A percentile compares a stretch with the other conserved stretches of the same genome.
phyloP scores from a whole-genome alignment of 345 rosid species.

The Euphorbia peplus region DNA sequence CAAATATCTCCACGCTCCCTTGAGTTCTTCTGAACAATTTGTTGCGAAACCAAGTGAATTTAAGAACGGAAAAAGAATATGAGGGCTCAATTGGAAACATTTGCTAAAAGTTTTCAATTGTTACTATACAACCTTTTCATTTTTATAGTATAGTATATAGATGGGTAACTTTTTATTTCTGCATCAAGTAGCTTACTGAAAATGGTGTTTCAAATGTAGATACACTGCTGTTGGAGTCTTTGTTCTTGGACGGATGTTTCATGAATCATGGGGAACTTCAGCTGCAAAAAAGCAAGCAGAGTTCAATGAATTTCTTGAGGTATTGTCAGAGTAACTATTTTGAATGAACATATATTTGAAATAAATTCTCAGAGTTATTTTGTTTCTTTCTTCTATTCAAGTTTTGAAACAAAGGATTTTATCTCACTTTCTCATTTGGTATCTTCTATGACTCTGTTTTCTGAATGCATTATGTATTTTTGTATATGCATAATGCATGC shows the following conservation, averaged over 20 bases:
- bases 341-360: neutral
- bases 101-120: no score
- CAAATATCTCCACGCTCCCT: no score
- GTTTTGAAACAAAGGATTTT: neutral
- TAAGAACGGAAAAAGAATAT: no score
- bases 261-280: conserved; percentile 82
- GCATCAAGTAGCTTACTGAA: neutral
- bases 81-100: no score
- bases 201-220: conserved; percentile 34
- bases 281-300: conserved; percentile 65
- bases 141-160: no score
- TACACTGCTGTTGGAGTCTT: conserved; percentile 97
- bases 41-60: no score
- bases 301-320: conserved; percentile 91
- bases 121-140: no score
- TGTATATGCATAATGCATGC: conserved; percentile 9
- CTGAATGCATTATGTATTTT: neutral
- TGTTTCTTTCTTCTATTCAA: neutral
- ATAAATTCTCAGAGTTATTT: neutral
- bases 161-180: neutral
- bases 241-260: conserved; percentile 86
- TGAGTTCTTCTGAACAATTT: no score
- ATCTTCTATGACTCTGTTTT: neutral
- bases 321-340: conserved; percentile 23
- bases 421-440: neutral